Conservation (phyloP, 2,329 filamentous ascomycete genomes). For the Orbilia javanica region DNA sequence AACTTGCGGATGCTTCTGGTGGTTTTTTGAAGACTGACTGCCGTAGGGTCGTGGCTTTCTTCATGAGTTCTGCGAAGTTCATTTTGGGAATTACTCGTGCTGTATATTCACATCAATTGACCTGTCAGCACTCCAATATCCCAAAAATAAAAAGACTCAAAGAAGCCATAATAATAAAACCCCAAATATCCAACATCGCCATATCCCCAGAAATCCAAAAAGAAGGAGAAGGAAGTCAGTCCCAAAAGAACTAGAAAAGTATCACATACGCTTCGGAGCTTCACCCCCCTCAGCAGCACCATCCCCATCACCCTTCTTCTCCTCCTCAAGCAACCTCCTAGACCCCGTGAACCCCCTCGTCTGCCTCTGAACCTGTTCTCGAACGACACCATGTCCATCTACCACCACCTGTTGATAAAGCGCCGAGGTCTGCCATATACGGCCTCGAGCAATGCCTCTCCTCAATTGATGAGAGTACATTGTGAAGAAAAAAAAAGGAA, state of each 20-base stretch:
- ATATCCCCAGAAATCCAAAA: no score
- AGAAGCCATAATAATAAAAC: neutral
- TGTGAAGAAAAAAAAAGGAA: neutral
- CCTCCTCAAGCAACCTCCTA: slow-evolving; percentile 16
- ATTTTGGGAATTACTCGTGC: slow-evolving; percentile 47
- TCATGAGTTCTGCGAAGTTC: slow-evolving; percentile 46
- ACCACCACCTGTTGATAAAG: slow-evolving; percentile 28
- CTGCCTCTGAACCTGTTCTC: neutral
- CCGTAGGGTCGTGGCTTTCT: slow-evolving; percentile 29
- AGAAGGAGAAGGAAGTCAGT: no score
- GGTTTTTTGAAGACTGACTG: slow-evolving; percentile 26
- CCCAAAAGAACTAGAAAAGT: no score
- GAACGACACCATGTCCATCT: neutral
- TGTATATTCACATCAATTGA: neutral
- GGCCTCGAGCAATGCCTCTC: slow-evolving; percentile 52
- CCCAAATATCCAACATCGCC: neutral
- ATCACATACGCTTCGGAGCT: slow-evolving; percentile 12
- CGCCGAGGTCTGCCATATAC: slow-evolving; percentile 55
- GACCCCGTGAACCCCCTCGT: slow-evolving; percentile 27
- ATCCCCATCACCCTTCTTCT: slow-evolving; percentile 15
- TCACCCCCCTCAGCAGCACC: neutral
- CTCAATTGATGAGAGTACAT: slow-evolving; percentile 58
- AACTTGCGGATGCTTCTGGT: slow-evolving; percentile 5
- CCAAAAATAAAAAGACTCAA: no score
- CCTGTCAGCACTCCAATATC: neutral